A percentile compares a stretch with the other conserved stretches of the same genome.
Evolutionary conservation across 73 alveolate species (phyloP).

Genomic region (Paramecium sonneborni): DNA sequence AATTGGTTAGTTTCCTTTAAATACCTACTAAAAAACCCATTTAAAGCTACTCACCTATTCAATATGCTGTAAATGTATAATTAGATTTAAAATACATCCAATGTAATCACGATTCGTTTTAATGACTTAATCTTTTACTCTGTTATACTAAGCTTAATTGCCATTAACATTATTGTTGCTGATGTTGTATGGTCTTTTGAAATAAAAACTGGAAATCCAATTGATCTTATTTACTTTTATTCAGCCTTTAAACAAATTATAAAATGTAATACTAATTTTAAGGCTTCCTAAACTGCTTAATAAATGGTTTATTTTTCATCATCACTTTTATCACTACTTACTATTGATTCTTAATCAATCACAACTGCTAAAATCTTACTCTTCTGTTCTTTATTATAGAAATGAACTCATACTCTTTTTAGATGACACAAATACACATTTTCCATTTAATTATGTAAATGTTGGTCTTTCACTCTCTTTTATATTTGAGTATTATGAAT

Average conservation of each 20-base stretch:
- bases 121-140: not conserved
- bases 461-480: not conserved
- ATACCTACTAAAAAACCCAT: slow-evolving; percentile 11
- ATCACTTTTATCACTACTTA: not conserved
- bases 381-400: not conserved
- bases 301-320: not conserved
- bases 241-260: not conserved
- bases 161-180: slow-evolving; percentile 49
- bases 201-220: not conserved
- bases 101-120: not conserved
- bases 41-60: slow-evolving; percentile 26
- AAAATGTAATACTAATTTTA: not conserved
- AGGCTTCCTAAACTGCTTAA: not conserved
- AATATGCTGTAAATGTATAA: not conserved
- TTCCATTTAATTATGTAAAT: not conserved
- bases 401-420: not conserved
- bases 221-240: not conserved
- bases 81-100: not conserved
- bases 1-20: not conserved
- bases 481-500: slow-evolving; percentile 1
- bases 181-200: not conserved
- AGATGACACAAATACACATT: not conserved
- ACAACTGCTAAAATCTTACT: slow-evolving; percentile 20
- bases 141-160: not conserved
- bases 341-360: not conserved